Evolutionary conservation across 2,329 filamentous ascomycete species (phyloP), one percentile per base, ranked within the genome.

Genomic region (Talaromyces sp.): DNA sequence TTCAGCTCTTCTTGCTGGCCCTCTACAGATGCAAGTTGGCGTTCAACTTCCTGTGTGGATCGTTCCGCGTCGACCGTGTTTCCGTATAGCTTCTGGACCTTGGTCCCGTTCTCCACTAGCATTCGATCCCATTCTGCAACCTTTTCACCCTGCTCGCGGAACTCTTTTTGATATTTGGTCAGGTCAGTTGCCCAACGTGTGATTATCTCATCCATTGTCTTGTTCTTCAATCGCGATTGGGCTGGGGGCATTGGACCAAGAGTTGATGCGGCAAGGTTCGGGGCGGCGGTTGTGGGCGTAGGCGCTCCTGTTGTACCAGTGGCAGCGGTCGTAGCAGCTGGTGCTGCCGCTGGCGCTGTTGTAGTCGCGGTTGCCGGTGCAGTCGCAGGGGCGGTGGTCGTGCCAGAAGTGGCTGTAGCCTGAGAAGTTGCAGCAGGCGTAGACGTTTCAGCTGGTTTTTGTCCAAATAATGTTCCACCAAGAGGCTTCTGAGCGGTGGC

Each of bases 171-270:
- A 71, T 99, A 97, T 71, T 96, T 95, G 57, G 92, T 89, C 55
- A 99, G 81, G 70, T 97, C 94, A 0, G 92, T 91, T 1, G 94
- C 94, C 94, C 94, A 99, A 32, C 92, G 87, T 3, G 91, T 97
- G 65, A 99, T 92, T 65, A 99, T 97, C 73, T 99, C 94, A 70
- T 99, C 94, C 90, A 99, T 97, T 0, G 93, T 96, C 79, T 96
- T 97, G 76, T 97, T 96, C 81, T 96, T 96, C 41, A 99, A 81
- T 29, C 94, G 88, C 3, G 93, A 94, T 69, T 95, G 86, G 1
- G 81, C 78, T 60, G 92, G 88, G 17, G 94, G 93, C 2, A 88
- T 80, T 1, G 92, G 91, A 0, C 92, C 92, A 35, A 85, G 81
- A 3, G 90, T 96, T 1, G 92, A 95, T 29, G 87, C 85, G 19